Base-by-base conservation (phyloP, 1,284 basidiomycete genomes). In the Malassezia pachydermatis region DNA sequence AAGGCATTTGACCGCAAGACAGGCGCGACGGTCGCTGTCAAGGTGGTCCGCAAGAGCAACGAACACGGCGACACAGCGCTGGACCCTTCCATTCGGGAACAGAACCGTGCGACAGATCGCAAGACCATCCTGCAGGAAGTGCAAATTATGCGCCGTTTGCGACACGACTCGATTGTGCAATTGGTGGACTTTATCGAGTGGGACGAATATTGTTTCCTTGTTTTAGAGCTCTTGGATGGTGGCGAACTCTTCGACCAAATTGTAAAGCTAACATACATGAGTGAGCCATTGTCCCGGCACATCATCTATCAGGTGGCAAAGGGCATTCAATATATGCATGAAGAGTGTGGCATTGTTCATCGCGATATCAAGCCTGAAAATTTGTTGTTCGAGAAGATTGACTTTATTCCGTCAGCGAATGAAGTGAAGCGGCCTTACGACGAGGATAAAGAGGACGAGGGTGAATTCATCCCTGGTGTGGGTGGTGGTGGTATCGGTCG, bases 231-330 rank as follows among this genome's bases (percentile, higher is more conserved):
- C 32, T 51, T 70, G 40, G 60, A 87, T 68, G 94, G 94, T 54
- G 94, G 94, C 60, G 94, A 99, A 73, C 79, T 99, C 1, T 99
- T 99, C 77, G 92, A 98, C 73, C 94, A 98, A 73, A 99, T 98
- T 64, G 94, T 98, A 75, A 96, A 95, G 73, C 80, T 98, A 58
- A 99, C 94, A 1, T 99, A 98, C 75, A 96, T 99, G 72, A 89
- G 86, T 72, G 94, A 99, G 33, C 47, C 57, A 5, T 52, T 72
- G 13, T 55, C 67, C 3, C 54, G 92, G 9, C 94, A 98, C 73
- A 90, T 98, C 68, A 96, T 99, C 59, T 75, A 94, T 2, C 94
- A 99, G 75, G 94, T 98, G 23, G 94, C 94, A 0, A 79, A 89
- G 24, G 94, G 86, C 19, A 95, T 99, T 41, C 81, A 86, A 36